Conservation (phyloP, 352 stramenopile genomes). For the Pythium rishiriense region DNA sequence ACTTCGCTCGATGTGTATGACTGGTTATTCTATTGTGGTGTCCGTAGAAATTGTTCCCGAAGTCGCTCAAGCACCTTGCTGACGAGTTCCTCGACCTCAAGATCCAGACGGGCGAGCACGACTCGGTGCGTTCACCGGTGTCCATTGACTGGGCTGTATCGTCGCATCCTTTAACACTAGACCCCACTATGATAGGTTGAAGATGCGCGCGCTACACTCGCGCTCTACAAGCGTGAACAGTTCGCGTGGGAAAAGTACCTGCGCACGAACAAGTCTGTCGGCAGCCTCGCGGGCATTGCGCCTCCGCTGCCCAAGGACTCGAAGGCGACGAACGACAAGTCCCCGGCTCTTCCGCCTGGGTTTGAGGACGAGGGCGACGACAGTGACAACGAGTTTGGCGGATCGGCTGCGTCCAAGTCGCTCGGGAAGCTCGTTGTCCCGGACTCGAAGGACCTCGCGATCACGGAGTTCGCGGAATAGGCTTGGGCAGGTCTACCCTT, state of each 20-base stretch:
- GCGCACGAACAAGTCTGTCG: conserved; percentile 54
- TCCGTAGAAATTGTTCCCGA: conserved; percentile 80
- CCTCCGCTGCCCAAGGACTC: conserved; percentile 42
- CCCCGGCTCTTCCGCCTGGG: conserved; percentile 23
- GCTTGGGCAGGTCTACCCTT: not conserved
- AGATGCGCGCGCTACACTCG: conserved; percentile 72
- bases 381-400: conserved; percentile 29
- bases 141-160: not conserved
- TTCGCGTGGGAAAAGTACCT: conserved; percentile 87
- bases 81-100: conserved; percentile 62
- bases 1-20: not conserved
- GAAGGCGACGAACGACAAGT: conserved; percentile 17
- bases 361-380: conserved; percentile 34
- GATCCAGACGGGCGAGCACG: conserved; percentile 85
- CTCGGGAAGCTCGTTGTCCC: conserved; percentile 36
- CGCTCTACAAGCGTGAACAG: conserved; percentile 84
- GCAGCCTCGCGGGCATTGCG: conserved; percentile 53
- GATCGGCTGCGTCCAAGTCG: conserved; percentile 7
- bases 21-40: not conserved
- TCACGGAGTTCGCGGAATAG: conserved; percentile 80
- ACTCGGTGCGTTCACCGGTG: conserved; percentile 48
- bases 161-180: not conserved
- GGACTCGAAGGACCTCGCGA: conserved; percentile 64
- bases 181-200: conserved; percentile 40
- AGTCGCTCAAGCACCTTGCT: conserved; percentile 76